Evolutionary conservation across 1,139 yeast genomes (phyloP), one percentile per base, ranked within the genome.

Genomic region (Suhomyces atakaporum): DNA sequence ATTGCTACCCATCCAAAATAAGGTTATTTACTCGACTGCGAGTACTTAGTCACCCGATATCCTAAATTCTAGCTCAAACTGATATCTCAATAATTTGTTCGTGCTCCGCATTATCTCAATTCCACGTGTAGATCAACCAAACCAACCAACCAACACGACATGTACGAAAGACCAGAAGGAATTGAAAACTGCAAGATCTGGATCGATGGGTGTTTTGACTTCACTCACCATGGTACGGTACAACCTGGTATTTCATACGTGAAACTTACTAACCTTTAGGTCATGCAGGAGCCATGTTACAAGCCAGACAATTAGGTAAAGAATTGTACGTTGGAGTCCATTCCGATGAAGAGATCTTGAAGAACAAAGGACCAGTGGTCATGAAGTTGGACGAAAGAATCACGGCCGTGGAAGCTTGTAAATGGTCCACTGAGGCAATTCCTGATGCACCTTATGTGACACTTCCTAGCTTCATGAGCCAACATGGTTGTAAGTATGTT

Each of bases 161-260:
- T 69, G 75, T 69, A 49, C 49, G 69, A 58, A 43, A 53, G 69
- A 49, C 76, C 76, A n/a, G 64, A 59, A 35, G 77, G 73, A 14
- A 70, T 71, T 30, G 75, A 69, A 40, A 49, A 64, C 35, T 54
- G 65, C 40, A 58, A 64, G 40, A 81, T 89, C 44, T 92, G 97
- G 98, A 80, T 92, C 27, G 98, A 92, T 58, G 98, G 98, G 0
- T 92, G 98, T 56, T 92, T 92, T 63, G 98, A 92, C 59, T 92
- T 92, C 65, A 88, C 95, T 25, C 98, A 92, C 58, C 97, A 92
- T 54, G 98, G 92, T 74, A 67, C 37, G 81, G 66, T n/a, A 18
- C 25, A 11, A 7, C n/a, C 3, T 10, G 15, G n/a, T 3, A 9
- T 3, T 19, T 27, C 8, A 7, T 16, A 7, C 9, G 12, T 6